Evolutionary conservation across 192 early-diverging fungal genomes (phyloP).

Genomic region (Mortierella claussenii): DNA sequence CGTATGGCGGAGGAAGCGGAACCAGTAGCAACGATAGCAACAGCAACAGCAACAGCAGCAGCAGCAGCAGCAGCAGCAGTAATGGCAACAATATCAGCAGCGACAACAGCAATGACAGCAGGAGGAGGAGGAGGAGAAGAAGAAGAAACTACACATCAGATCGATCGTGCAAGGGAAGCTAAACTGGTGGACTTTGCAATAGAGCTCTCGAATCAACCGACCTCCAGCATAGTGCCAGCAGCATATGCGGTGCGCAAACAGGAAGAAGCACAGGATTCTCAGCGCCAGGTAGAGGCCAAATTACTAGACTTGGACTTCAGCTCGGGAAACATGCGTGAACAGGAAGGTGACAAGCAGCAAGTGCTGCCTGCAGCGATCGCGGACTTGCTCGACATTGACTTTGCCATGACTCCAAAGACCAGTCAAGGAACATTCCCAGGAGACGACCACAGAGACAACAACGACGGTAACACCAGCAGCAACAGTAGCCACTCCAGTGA

Average conservation of each 20-base stretch:
- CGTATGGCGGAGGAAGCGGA: neutral
- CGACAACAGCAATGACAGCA: too few relatives aligned
- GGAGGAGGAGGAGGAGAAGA: too few relatives aligned
- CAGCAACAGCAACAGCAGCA: neutral
- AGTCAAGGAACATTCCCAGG: too few relatives aligned
- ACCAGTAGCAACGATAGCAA: neutral
- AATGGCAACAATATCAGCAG: too few relatives aligned
- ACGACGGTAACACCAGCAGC: neutral
- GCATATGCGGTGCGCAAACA: too few relatives aligned
- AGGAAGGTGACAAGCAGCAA: neutral
- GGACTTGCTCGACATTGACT: slow-evolving; percentile 2
- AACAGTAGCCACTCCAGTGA: neutral
- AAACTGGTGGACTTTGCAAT: neutral
- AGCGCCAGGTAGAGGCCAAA: neutral
- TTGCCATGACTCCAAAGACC: neutral
- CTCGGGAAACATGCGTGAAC: neutral
- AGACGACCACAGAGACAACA: neutral
- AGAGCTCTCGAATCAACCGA: too few relatives aligned
- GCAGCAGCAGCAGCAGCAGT: neutral
- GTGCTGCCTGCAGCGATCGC: neutral
- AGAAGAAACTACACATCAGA: too few relatives aligned
- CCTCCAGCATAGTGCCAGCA: too few relatives aligned
- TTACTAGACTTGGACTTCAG: neutral
- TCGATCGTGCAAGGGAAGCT: too few relatives aligned
- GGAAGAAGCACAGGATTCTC: too few relatives aligned